Conservation (phyloP, 2,329 filamentous ascomycete species). For the Microascus cirrosus region DNA sequence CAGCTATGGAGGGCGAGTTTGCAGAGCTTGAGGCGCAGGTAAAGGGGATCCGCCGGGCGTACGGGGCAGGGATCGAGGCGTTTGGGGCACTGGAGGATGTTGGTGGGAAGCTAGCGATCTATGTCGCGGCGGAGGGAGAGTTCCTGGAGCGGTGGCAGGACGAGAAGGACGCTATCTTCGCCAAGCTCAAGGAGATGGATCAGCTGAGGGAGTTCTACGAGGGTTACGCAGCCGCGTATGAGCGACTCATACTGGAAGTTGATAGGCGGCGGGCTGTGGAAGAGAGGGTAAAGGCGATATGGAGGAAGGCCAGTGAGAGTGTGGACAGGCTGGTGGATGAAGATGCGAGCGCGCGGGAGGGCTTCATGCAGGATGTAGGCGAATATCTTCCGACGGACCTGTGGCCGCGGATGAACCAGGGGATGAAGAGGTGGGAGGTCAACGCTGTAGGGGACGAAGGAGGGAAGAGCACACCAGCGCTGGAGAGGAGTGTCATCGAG, state of each 20-base stretch:
- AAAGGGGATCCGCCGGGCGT: constrained; percentile 31
- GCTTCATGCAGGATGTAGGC: constrained; percentile 71
- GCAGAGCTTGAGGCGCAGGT: constrained; percentile 53
- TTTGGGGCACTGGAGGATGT: constrained; percentile 59
- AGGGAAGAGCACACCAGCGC: constrained; percentile 2
- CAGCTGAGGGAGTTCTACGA: constrained; percentile 76
- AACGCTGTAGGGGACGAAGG: constrained; percentile 22
- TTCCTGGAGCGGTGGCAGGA: constrained; percentile 61
- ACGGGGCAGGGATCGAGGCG: constrained; percentile 48
- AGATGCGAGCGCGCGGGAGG: constrained; percentile 63
- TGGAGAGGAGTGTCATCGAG: constrained; percentile 1
- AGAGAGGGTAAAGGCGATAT: constrained; percentile 61
- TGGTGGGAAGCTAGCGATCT: constrained; percentile 50
- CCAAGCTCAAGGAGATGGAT: constrained; percentile 64
- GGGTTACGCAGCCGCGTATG: constrained; percentile 75
- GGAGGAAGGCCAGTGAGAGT: constrained; percentile 65
- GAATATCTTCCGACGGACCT: constrained; percentile 81
- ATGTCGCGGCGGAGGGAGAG: constrained; percentile 52
- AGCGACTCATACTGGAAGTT: constrained; percentile 73
- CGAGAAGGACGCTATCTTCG: constrained; percentile 58
- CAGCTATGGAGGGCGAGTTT: constrained; percentile 66
- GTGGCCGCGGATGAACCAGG: constrained; percentile 65
- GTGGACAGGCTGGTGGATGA: constrained; percentile 64
- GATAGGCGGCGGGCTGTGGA: constrained; percentile 64
- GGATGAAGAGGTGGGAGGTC: constrained; percentile 40